phyloP scores from a whole-genome alignment of 306 rosid species.

The Ochetophila trinervis region DNA sequence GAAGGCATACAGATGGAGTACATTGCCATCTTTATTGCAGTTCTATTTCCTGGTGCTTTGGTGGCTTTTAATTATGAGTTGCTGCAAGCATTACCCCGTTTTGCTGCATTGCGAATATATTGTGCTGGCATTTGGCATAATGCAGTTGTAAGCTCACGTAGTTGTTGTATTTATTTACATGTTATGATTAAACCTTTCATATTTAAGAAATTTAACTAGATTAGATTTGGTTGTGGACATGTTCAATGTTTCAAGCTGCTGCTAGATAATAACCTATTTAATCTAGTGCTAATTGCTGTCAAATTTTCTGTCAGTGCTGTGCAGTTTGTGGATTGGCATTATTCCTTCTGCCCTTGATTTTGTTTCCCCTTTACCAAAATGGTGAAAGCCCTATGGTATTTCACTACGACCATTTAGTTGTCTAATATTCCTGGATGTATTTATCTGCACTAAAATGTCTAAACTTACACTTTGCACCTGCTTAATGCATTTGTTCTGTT shows the following conservation, averaged over 20 bases:
- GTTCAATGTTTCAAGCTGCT: neutral
- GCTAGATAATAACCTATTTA: constrained; percentile 13
- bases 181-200: neutral
- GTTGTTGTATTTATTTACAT: neutral
- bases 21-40: constrained; percentile 69
- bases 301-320: constrained; percentile 56
- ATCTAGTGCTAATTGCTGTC: constrained; percentile 18
- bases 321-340: constrained; percentile 68
- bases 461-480: constrained; percentile 3
- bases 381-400: constrained; percentile 60
- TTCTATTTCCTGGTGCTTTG: constrained; percentile 84
- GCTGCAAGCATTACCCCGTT: constrained; percentile 47
- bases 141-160: constrained; percentile 60
- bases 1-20: constrained; percentile 83
- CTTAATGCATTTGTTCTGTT: constrained; percentile 24
- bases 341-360: constrained; percentile 61
- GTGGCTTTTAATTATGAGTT: constrained; percentile 65
- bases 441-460: neutral
- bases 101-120: constrained; percentile 65
- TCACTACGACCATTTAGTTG: constrained; percentile 11
- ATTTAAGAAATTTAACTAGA: no score
- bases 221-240: neutral
- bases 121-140: constrained; percentile 98
- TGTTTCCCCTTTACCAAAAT: constrained; percentile 69
- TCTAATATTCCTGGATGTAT: constrained; percentile 2